A percentile compares a stretch with the other conserved stretches of the same genome.
Evolutionary conservation across 2,329 filamentous ascomycete species (phyloP).

Genomic region (Aspergillus brunneoviolaceus): DNA sequence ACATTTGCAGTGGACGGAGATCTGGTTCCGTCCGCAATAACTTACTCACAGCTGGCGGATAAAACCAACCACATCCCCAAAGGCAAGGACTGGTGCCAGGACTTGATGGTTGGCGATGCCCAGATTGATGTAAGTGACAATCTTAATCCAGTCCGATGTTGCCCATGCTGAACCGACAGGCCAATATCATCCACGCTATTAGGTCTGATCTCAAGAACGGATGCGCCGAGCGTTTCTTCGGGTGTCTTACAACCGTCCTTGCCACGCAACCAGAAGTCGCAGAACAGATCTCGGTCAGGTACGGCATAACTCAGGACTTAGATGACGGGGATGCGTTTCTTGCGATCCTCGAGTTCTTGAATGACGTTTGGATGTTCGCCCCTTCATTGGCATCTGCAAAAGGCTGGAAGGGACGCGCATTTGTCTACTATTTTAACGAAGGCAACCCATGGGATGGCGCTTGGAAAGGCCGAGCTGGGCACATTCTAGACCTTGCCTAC

Average conservation of each 20-base stretch:
- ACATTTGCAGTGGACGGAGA: constrained; percentile 47
- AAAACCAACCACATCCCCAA: constrained; percentile 33
- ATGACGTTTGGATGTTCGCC: constrained; percentile 50
- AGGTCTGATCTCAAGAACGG: constrained; percentile 22
- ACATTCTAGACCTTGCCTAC: constrained; percentile 49
- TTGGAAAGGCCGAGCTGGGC: constrained; percentile 41
- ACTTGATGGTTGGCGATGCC: constrained; percentile 51
- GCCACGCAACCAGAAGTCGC: constrained; percentile 24
- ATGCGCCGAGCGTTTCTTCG: constrained; percentile 25
- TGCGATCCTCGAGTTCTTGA: constrained; percentile 45
- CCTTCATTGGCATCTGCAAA: constrained; percentile 44
- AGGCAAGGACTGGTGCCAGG: constrained; percentile 48
- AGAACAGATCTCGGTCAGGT: constrained; percentile 37
- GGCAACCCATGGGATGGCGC: constrained; percentile 49
- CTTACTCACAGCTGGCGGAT: constrained; percentile 25
- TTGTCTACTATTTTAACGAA: constrained; percentile 50
- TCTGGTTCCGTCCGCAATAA: constrained; percentile 33
- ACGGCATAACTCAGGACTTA: constrained; percentile 38
- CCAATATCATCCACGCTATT: constrained; percentile 32
- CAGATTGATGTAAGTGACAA: constrained; percentile 45
- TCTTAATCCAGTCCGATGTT: background rate
- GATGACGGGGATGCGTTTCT: constrained; percentile 45
- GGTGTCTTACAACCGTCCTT: constrained; percentile 21
- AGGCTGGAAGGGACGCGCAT: constrained; percentile 35
- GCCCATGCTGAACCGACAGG: constrained; percentile 13